Evolutionary conservation across 352 stramenopile species (phyloP).

Genomic region (Phytophthora quininea): DNA sequence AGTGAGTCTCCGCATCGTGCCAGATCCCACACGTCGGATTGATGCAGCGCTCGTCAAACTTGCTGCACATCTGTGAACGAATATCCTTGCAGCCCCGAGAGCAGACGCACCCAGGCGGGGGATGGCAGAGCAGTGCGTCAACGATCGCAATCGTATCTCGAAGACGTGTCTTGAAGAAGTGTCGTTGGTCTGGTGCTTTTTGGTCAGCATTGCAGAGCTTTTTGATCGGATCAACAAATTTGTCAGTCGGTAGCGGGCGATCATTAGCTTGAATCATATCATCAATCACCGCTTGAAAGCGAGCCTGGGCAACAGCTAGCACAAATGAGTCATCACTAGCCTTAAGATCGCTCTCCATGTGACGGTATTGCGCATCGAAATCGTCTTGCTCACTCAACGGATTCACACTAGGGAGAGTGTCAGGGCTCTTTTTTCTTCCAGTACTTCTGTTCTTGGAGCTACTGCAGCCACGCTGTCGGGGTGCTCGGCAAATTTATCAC

Average conservation of each 20-base stretch:
- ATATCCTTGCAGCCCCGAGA: constrained; percentile 48
- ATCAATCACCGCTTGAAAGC: not conserved
- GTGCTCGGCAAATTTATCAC: too few species aligned
- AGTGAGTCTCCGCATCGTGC: constrained; percentile 67
- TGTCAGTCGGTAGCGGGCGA: not conserved
- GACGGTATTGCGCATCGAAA: not conserved
- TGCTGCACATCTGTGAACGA: constrained; percentile 58
- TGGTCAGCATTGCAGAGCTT: constrained; percentile 51
- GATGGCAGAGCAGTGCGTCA: constrained; percentile 58
- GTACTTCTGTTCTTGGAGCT: too few species aligned
- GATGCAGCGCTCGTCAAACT: constrained; percentile 42
- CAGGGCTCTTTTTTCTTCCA: too few species aligned
- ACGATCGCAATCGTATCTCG: constrained; percentile 64
- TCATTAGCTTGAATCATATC: not conserved
- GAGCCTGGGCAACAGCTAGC: not conserved
- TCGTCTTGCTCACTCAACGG: not conserved
- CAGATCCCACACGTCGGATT: constrained; percentile 60
- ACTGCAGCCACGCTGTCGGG: too few species aligned
- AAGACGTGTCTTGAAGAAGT: constrained; percentile 58
- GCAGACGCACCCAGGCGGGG: constrained; percentile 41
- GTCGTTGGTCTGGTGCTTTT: constrained; percentile 45
- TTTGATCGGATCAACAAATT: constrained; percentile 48
- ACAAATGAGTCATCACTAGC: not conserved
- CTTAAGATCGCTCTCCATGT: constrained; percentile 4
- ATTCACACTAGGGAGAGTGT: not conserved